Conservation (phyloP, 164 flowering plant genomes). For the Piper longum region DNA sequence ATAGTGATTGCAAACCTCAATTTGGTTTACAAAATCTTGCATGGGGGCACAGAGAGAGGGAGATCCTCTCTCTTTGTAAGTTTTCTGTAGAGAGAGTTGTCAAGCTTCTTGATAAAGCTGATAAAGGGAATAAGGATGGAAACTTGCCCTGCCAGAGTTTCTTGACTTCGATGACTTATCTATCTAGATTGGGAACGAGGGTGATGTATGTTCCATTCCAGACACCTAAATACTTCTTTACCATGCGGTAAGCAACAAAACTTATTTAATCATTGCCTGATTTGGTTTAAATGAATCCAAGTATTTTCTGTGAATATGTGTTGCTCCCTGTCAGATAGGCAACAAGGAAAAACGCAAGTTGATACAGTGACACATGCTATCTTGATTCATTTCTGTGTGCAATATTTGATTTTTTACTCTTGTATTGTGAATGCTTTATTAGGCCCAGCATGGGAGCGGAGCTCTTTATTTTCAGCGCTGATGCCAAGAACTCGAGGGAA, state of each 20-base stretch:
- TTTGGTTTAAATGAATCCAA: neutral
- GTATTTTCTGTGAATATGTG: too few species aligned
- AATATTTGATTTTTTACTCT: neutral
- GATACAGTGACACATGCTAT: too few species aligned
- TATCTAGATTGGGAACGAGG: constrained; percentile 20
- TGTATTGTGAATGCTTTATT: neutral
- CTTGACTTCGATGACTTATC: constrained; percentile 22
- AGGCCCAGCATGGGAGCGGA: constrained; percentile 61
- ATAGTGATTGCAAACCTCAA: constrained; percentile 14
- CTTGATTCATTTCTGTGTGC: neutral
- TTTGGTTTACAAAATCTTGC: constrained; percentile 17
- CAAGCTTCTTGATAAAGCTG: constrained; percentile 19
- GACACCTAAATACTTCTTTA: constrained; percentile 49
- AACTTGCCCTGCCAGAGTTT: constrained; percentile 4
- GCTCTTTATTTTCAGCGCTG: constrained; percentile 33
- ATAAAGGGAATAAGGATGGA: constrained; percentile 10
- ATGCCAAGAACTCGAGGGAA: constrained; percentile 13
- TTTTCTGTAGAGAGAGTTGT: constrained; percentile 30
- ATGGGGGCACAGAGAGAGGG: constrained; percentile 20
- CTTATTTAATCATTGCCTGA: neutral
- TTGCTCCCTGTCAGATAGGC: too few species aligned
- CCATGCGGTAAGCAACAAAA: constrained; percentile 35
- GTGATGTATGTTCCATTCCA: constrained; percentile 48
- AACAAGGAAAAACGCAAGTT: too few species aligned
- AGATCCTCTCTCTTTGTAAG: constrained; percentile 27